Evolutionary conservation across 108 stramenopile genomes (phyloP).

Genomic region (Nitzschia sp.): DNA sequence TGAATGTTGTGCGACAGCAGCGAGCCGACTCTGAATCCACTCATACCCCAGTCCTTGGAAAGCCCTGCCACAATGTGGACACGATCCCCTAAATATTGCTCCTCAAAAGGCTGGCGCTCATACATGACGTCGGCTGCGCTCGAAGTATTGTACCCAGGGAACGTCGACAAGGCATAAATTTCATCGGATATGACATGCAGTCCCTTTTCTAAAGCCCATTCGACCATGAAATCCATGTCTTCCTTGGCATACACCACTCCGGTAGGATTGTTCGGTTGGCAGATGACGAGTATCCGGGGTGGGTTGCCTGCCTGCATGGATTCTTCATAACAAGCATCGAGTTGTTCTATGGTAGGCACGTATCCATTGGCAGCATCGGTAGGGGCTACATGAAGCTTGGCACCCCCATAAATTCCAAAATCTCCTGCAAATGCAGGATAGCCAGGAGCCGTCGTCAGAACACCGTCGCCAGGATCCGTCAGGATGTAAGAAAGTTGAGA

Average conservation of each 20-base stretch:
- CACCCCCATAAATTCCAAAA: constrained; percentile 14
- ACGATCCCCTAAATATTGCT: constrained; percentile 17
- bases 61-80: constrained; percentile 40
- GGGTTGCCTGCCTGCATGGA: constrained; percentile 11
- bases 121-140: constrained; percentile 15
- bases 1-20: constrained; percentile 33
- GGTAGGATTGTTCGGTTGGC: constrained; percentile 36
- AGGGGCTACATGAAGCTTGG: background rate
- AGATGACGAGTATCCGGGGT: constrained; percentile 20
- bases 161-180: constrained; percentile 38
- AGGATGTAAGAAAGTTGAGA: constrained; percentile 19
- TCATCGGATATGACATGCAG: constrained; percentile 42
- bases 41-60: constrained; percentile 46
- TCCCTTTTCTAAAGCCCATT: constrained; percentile 27
- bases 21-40: constrained; percentile 43
- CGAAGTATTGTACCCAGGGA: constrained; percentile 3
- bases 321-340: constrained; percentile 1
- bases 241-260: constrained; percentile 19
- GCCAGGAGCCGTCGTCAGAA: constrained; percentile 42
- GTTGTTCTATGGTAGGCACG: constrained; percentile 19
- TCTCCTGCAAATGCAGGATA: constrained; percentile 54
- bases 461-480: constrained; percentile 38
- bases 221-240: constrained; percentile 11
- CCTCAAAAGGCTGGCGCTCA: background rate
- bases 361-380: background rate